Evolutionary conservation across 1,284 basidiomycete genomes (phyloP).

Genomic region (Pascua sp.): DNA sequence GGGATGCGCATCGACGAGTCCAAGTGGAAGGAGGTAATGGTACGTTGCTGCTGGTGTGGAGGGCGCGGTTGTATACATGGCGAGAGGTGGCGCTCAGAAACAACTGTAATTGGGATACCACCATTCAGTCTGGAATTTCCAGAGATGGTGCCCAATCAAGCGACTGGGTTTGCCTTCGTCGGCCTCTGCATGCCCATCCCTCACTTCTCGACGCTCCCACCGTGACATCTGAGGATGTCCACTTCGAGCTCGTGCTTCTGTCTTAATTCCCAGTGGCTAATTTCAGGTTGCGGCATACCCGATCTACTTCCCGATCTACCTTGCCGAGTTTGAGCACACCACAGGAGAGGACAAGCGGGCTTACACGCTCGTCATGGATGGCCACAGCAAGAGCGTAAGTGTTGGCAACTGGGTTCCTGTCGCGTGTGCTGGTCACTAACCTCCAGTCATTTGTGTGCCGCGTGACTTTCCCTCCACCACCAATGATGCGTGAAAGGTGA

Average conservation of each 20-base stretch:
- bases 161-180: too few relatives aligned
- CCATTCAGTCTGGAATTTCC: too few relatives aligned
- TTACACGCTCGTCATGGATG: constrained; percentile 42
- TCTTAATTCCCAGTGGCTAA: background rate
- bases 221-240: too few relatives aligned
- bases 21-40: constrained; percentile 37
- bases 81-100: too few relatives aligned
- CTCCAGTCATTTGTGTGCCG: constrained; percentile 28
- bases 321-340: constrained; percentile 42
- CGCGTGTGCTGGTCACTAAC: background rate
- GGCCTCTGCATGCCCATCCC: too few relatives aligned
- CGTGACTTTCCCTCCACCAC: constrained; percentile 33
- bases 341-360: constrained; percentile 21
- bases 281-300: constrained; percentile 44
- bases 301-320: constrained; percentile 46
- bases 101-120: background rate
- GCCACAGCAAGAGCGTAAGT: constrained; percentile 35
- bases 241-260: too few relatives aligned
- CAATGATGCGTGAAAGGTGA: constrained; percentile 24
- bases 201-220: too few relatives aligned
- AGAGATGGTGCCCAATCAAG: too few relatives aligned
- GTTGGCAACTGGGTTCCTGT: background rate
- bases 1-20: constrained; percentile 25
- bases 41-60: constrained; percentile 15
- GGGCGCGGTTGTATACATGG: too few relatives aligned